Percentiles rank a stretch among this genome's conserved stretches.
Conservation (phyloP, 805 yeast species). For the Suhomyces canberraensis region DNA sequence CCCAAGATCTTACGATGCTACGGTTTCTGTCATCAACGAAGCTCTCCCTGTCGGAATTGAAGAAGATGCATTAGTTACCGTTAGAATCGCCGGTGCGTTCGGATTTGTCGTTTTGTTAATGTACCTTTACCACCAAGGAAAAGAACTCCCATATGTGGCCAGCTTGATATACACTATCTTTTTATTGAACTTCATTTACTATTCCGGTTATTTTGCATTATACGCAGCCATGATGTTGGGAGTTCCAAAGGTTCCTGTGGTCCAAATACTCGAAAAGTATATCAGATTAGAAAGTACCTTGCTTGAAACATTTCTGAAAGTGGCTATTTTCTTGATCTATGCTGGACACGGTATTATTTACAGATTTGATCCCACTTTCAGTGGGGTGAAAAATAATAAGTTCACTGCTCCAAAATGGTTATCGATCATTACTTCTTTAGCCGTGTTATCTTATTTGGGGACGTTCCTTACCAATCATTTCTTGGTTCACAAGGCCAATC, state of each 20-base stretch:
- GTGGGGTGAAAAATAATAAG: background rate
- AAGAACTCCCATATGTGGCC: constrained; percentile 1
- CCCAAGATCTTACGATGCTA: constrained; percentile 5
- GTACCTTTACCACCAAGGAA: background rate
- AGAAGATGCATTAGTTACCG: constrained; percentile 1
- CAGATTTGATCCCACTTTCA: background rate
- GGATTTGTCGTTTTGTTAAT: constrained; percentile 2
- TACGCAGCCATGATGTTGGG: background rate
- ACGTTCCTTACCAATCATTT: constrained; percentile 4
- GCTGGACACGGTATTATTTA: constrained; percentile 6
- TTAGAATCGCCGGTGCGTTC: constrained; percentile 2
- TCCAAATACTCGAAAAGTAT: background rate
- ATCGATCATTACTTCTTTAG: background rate
- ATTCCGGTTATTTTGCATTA: background rate
- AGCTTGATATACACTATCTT: background rate
- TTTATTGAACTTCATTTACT: background rate
- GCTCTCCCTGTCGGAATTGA: constrained; percentile 3
- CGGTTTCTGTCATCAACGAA: constrained; percentile 7
- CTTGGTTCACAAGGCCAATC: constrained; percentile 2
- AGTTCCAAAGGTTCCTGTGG: background rate
- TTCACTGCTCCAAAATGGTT: background rate
- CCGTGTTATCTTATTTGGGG: constrained; percentile 1
- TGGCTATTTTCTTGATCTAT: background rate
- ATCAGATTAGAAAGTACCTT: constrained; percentile 1
- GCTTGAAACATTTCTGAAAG: background rate